Conservation (phyloP, 164 flowering plant genomes). For the Stephania cephalantha region DNA sequence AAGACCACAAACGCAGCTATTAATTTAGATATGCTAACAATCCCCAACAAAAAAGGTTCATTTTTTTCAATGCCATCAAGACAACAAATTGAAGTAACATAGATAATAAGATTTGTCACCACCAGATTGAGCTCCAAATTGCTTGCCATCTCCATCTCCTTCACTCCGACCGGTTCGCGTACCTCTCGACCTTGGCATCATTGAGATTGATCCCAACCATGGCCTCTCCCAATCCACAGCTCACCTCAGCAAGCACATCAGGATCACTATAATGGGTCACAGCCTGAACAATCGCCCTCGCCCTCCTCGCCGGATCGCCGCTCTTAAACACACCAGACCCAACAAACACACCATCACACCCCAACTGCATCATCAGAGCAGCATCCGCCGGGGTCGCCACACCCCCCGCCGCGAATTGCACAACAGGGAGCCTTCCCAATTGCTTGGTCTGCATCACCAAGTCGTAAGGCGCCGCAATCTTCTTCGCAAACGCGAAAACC, state of each 20-base stretch:
- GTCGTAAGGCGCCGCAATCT: conserved; percentile 39
- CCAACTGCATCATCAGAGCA: conserved; percentile 48
- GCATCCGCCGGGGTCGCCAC: conserved; percentile 48
- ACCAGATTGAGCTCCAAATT: not conserved
- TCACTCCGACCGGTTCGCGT: conserved; percentile 25
- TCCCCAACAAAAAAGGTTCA: no score
- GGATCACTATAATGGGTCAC: conserved; percentile 35
- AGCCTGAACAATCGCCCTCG: conserved; percentile 32
- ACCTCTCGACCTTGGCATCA: conserved; percentile 32
- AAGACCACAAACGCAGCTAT: not conserved
- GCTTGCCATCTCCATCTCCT: not conserved
- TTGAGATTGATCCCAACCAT: conserved; percentile 34
- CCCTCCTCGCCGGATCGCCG: conserved; percentile 28
- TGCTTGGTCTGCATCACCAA: conserved; percentile 42
- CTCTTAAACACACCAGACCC: conserved; percentile 45
- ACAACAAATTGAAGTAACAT: not conserved
- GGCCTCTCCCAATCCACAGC: conserved; percentile 35
- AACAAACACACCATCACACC: conserved; percentile 47
- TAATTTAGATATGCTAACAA: no score
- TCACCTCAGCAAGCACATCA: conserved; percentile 29
- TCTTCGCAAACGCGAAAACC: conserved; percentile 40
- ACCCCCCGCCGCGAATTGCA: conserved; percentile 46
- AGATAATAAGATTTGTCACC: not conserved
- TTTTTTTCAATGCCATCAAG: not conserved
- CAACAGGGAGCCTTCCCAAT: conserved; percentile 43